phyloP scores from a whole-genome alignment of 2,329 filamentous ascomycete genomes.

The Rhynchosporium agropyri region DNA sequence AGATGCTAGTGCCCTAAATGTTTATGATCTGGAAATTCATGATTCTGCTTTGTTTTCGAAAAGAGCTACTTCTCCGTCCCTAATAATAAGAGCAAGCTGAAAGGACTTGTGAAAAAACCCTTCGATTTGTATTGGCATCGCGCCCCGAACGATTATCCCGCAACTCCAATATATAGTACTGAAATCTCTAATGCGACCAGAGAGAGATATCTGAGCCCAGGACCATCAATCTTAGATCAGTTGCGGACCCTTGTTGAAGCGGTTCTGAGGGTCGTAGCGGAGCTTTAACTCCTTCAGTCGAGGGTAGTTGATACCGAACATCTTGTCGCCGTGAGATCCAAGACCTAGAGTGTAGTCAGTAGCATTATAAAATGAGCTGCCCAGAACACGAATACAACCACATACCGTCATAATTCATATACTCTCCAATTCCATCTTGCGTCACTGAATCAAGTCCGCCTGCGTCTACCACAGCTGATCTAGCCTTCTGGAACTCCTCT shows the following conservation, averaged over 20 bases:
- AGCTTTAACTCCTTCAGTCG: conserved; percentile 49
- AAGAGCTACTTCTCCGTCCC: too few species aligned
- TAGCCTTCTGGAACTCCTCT: conserved; percentile 15
- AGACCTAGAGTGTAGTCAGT: conserved; percentile 25
- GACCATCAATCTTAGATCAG: neutral
- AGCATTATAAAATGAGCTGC: too few species aligned
- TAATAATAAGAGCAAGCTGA: too few species aligned
- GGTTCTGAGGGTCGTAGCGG: conserved; percentile 50
- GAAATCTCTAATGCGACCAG: too few species aligned
- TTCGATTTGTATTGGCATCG: neutral
- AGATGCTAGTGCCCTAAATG: neutral
- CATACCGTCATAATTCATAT: conserved; percentile 35
- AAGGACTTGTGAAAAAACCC: too few species aligned
- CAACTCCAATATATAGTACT: neutral
- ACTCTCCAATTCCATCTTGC: conserved; percentile 28
- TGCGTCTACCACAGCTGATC: neutral
- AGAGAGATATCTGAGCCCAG: neutral
- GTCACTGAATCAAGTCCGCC: conserved; percentile 20
- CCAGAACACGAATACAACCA: neutral
- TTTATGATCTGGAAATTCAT: neutral
- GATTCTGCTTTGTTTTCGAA: neutral
- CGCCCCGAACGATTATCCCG: neutral
- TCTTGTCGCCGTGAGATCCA: conserved; percentile 19
- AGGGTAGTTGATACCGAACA: conserved; percentile 50
- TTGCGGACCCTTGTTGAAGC: conserved; percentile 44